These are phyloP conservation scores for Eremothecium sinecaudum DNA, from an alignment of 1,139 yeast genomes.

Conservation along the genomic window DNA sequence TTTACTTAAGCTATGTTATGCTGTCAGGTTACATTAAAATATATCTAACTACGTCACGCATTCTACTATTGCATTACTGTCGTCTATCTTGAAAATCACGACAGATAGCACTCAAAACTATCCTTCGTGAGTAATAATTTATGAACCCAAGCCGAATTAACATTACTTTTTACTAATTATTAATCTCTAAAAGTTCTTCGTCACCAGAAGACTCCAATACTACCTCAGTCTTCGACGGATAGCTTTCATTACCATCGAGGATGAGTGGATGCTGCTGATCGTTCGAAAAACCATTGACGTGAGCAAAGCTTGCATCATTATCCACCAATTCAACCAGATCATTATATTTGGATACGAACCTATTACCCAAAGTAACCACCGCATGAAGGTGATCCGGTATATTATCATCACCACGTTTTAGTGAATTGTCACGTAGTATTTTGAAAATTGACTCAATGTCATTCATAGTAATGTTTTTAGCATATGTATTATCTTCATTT, in stretches of 20 bases:
- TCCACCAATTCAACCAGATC: conserved; percentile 30
- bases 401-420: conserved; percentile 14
- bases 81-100: too few species aligned
- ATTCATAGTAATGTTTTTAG: conserved; percentile 25
- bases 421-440: conserved; percentile 23
- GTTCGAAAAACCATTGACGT: conserved; percentile 27
- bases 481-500: conserved; percentile 29
- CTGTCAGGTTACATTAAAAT: too few species aligned
- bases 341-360: conserved; percentile 30
- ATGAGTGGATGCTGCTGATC: conserved; percentile 27
- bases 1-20: too few species aligned
- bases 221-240: not conserved
- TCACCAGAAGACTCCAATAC: conserved; percentile 9
- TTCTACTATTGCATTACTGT: too few species aligned
- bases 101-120: too few species aligned
- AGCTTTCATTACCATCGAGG: conserved; percentile 20
- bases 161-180: too few species aligned
- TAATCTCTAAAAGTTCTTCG: conserved; percentile 19
- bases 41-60: too few species aligned
- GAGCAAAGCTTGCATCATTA: conserved; percentile 25
- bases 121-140: too few species aligned
- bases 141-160: too few species aligned
- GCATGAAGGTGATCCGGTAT: conserved; percentile 20
- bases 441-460: conserved; percentile 28
- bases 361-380: conserved; percentile 17